phyloP scores from a whole-genome alignment of 495 filamentous ascomycete genomes.

The Trichocladium antarcticum region DNA sequence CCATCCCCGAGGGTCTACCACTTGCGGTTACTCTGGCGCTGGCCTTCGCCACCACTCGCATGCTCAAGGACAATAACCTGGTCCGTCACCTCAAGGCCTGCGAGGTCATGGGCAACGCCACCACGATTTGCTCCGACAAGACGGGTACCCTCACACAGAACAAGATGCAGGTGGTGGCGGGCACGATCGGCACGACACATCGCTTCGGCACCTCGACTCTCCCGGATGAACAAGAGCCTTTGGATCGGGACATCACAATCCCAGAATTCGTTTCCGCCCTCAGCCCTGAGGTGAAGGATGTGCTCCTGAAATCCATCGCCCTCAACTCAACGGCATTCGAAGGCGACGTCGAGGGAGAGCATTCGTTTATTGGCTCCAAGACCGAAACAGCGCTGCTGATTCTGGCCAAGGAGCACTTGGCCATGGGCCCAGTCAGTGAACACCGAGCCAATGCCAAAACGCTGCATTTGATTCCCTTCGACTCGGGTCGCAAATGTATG shows the following conservation, averaged over 20 bases:
- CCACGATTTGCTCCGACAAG: constrained; percentile 93
- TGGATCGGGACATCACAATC: constrained; percentile 15
- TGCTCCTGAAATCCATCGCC: constrained; percentile 64
- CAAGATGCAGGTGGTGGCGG: constrained; percentile 80
- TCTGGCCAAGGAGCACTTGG: constrained; percentile 66
- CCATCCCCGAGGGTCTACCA: constrained; percentile 86
- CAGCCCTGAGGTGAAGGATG: constrained; percentile 44
- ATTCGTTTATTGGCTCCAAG: constrained; percentile 76
- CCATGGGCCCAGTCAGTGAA: constrained; percentile 58
- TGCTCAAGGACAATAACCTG: constrained; percentile 92
- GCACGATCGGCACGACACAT: constrained; percentile 55
- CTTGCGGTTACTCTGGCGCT: constrained; percentile 87
- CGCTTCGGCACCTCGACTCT: constrained; percentile 43
- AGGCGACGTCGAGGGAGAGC: constrained; percentile 59
- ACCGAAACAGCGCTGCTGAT: constrained; percentile 75
- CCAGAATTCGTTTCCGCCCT: constrained; percentile 40
- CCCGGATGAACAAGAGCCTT: constrained; percentile 4
- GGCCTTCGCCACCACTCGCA: constrained; percentile 86
- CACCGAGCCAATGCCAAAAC: constrained; percentile 58
- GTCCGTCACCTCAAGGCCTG: constrained; percentile 85
- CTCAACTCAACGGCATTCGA: constrained; percentile 88
- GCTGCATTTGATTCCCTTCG: constrained; percentile 71
- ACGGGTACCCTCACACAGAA: constrained; percentile 93
- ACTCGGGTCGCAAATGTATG: constrained; percentile 84
- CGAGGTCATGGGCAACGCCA: constrained; percentile 98